A percentile compares a stretch with the other conserved stretches of the same genome.
phyloP scores from a whole-genome alignment of 345 rosid genomes.

The Aquilaria yunnanensis region DNA sequence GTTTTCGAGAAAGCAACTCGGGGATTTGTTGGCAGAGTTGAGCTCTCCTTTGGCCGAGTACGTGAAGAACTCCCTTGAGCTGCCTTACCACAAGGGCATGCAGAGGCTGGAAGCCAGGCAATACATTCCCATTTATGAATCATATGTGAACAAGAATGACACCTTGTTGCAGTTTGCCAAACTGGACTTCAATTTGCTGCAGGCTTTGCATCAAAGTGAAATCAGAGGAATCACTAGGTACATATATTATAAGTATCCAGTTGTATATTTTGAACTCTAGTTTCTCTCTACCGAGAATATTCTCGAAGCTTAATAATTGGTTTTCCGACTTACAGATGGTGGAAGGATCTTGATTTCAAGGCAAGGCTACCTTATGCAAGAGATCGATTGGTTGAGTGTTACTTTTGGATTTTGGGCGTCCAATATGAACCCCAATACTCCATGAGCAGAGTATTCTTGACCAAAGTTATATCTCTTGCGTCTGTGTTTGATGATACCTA shows the following conservation, averaged over 20 bases:
- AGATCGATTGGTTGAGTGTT: slow-evolving; percentile 2
- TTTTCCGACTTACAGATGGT: slow-evolving; percentile 17
- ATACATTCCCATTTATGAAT: slow-evolving; percentile 13
- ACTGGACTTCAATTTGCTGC: neutral
- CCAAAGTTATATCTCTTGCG: slow-evolving; percentile 10
- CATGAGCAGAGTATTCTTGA: slow-evolving; percentile 9
- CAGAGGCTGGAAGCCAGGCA: slow-evolving; percentile 16
- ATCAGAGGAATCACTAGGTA: slow-evolving; percentile 13
- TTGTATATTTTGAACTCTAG: neutral
- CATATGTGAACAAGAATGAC: slow-evolving; percentile 22
- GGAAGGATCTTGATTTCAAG: slow-evolving; percentile 3
- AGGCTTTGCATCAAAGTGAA: slow-evolving; percentile 17
- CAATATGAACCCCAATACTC: slow-evolving; percentile 14
- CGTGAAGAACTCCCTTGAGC: slow-evolving; percentile 13
- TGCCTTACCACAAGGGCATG: slow-evolving; percentile 10
- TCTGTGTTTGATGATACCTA: neutral
- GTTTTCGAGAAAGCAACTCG: slow-evolving; percentile 1
- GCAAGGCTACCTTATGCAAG: slow-evolving; percentile 11
- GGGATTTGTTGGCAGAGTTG: neutral
- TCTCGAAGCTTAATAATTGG: no score
- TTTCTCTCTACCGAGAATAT: no score
- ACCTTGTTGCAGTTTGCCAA: neutral
- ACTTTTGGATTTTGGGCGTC: slow-evolving; percentile 17
- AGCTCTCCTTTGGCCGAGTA: slow-evolving; percentile 5
- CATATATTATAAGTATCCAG: no score